Base-by-base conservation (phyloP, 768 basidiomycete species). In the Kwoniella botswanensis region DNA sequence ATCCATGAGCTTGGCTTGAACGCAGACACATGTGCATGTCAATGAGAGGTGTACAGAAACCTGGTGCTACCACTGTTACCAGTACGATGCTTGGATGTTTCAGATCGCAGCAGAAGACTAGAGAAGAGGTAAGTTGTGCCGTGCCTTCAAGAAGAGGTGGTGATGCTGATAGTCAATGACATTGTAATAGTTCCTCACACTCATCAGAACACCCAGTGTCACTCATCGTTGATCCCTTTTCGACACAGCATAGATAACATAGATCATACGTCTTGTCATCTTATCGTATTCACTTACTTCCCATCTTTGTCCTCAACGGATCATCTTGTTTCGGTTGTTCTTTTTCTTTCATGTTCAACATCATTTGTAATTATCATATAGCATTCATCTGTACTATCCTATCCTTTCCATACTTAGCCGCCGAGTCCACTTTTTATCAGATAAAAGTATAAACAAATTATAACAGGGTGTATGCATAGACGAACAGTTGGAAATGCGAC, bases 11-110 rank as follows among this genome's bases (percentile, higher is more conserved):
- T 35, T 35, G 35, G 35, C 6, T 35, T 7, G 35, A 7, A 35
- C 35, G n/a, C 75, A 95, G 93, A 24, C 96, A 98, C 85, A 88
- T 98, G 84, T 98, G 96, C 82, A 99, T 99, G 97, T 94, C 96
- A 3, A 98, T 98, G 96, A 91, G 97, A 72, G 97, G 97, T 65
- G 97, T 99, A 10, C 97, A 99, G 85, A 99, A 99, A 85, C 96
- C 96, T 2, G 97, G 97, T 26, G 88, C 96, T 7, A 89, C 92
- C 24, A 99, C 97, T 0, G 91, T 94, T 56, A 99, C 97, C 6
- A 94, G 93, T 5, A 96, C 94, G 76, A 99, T 99, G 97, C 86
- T 98, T 63, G 97, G 97, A 17, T 97, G 94, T 82, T 99, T 99
- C 88, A 89, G 97, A 70, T 91, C 92, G n/a, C 92, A 95, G 76